Percentiles rank a stretch among this genome's conserved stretches.
These are phyloP conservation scores for Melanomma pulvis-pyrius DNA, from an alignment of 495 filamentous ascomycete species.

Conservation along the genomic window DNA sequence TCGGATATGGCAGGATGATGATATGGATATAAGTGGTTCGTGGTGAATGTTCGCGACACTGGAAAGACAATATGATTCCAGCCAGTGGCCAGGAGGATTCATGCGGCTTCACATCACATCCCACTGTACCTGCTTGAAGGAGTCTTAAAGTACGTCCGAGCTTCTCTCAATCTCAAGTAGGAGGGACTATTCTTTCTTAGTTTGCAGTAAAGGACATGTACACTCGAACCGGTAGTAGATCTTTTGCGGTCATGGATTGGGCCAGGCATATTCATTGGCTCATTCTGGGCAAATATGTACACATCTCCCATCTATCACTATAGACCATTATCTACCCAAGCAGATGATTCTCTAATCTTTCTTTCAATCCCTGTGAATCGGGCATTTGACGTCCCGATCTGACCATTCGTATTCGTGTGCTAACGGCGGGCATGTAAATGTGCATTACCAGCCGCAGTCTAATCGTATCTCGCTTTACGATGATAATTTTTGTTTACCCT, in stretches of 20 bases:
- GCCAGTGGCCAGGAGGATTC: no score
- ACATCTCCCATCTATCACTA: no score
- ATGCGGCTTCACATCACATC: no score
- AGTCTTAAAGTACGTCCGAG: no score
- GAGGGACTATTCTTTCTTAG: no score
- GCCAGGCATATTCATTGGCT: no score
- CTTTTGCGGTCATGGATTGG: no score
- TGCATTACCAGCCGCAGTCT: background rate
- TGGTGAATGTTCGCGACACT: background rate
- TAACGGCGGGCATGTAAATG: background rate
- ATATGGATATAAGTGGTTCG: background rate
- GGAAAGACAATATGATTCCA: background rate
- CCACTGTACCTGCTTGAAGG: no score
- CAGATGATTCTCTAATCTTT: background rate
- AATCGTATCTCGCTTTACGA: constrained; percentile 22
- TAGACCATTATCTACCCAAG: background rate
- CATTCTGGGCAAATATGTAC: no score
- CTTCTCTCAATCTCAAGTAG: no score
- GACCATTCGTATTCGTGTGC: background rate
- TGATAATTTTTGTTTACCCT: background rate
- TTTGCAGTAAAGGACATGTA: no score
- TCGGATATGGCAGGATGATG: background rate
- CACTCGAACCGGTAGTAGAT: no score
- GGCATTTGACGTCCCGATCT: background rate
- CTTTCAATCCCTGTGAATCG: background rate